A percentile compares a stretch with the other conserved stretches of the same genome.
Evolutionary conservation across 2,329 filamentous ascomycete genomes (phyloP).

Genomic region (Pseudogymnoascus sp.): DNA sequence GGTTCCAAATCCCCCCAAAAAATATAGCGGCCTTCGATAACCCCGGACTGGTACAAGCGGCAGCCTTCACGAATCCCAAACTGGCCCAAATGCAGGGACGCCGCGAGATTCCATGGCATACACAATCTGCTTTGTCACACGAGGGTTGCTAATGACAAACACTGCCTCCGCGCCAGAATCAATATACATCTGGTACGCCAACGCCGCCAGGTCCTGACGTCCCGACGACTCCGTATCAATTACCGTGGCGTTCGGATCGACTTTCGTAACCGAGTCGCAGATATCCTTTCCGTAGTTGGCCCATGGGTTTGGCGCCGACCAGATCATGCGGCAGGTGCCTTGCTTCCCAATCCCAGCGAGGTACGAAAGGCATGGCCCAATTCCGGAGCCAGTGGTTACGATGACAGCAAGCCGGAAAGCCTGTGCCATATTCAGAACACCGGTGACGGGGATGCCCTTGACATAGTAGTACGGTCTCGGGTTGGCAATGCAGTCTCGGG

Average conservation of each 20-base stretch:
- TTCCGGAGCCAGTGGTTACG: conserved; percentile 33
- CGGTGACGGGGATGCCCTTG: conserved; percentile 40
- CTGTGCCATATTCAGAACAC: conserved; percentile 30
- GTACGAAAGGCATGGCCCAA: conserved; percentile 31
- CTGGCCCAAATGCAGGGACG: conserved; percentile 30
- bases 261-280: conserved; percentile 25
- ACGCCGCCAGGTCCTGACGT: conserved; percentile 28
- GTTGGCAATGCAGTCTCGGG: conserved; percentile 40
- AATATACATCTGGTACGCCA: conserved; percentile 26
- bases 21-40: not conserved
- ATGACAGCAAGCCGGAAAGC: conserved; percentile 31
- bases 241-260: conserved; percentile 30
- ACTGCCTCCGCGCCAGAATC: conserved; percentile 31
- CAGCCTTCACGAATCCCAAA: conserved; percentile 28
- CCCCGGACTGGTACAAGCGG: not conserved
- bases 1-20: not conserved
- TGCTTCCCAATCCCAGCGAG: conserved; percentile 17
- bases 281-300: conserved; percentile 31
- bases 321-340: conserved; percentile 27
- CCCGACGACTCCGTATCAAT: conserved; percentile 30
- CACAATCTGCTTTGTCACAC: conserved; percentile 31
- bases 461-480: conserved; percentile 46
- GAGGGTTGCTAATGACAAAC: conserved; percentile 31
- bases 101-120: conserved; percentile 33
- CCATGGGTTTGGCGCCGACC: conserved; percentile 29